Evolutionary conservation across 352 stramenopile genomes (phyloP), one percentile per base, ranked within the genome.

Genomic region (Globisporangium okanoganense): DNA sequence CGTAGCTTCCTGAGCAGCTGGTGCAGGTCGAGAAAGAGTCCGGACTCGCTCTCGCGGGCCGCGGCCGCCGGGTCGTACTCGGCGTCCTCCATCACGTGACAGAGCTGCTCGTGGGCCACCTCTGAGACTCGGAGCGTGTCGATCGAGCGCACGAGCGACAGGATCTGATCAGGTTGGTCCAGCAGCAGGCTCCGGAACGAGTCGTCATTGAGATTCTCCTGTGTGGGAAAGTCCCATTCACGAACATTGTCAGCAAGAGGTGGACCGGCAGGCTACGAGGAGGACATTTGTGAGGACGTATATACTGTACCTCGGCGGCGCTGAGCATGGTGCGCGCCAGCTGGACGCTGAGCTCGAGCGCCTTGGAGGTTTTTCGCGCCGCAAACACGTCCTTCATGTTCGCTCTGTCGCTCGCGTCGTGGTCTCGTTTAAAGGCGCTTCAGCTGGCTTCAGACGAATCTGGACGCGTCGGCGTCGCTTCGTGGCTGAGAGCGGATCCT

Each of bases 1-100:
- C 70, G 68, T 1, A 90, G 60, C 7, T 70, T 48, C 8, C 51
- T 66, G 27, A 90, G 52, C 25, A 69, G 49, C 2, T 64, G 56
- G 18, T 88, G 66, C 2, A 90, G 58, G 53, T 90, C 78, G 31
- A 90, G 71, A 48, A 88, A 90, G 35, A 90, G 62, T 0, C 80
- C 80, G 0, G 67, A 79, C 47, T 87, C 78, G 56, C 76, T 90
- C 61, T 88, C 76, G 5, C 81, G 64, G 6, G 80, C 80, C 0
- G 80, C 78, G 12, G 70, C 55, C 12, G 73, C 70, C 0, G 81
- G 65, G 27, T 90, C 76, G 51, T 88, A 88, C 35, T 72, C 73
- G 0, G 66, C 73, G 27, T 88, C 75, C 14, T 87, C 73, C 51
- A 78, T 73, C 22, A 87, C 60, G 7, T 41, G 60, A 38, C 78